Conservation (phyloP, 768 basidiomycete species). For the Pulveroboletus sp. region DNA sequence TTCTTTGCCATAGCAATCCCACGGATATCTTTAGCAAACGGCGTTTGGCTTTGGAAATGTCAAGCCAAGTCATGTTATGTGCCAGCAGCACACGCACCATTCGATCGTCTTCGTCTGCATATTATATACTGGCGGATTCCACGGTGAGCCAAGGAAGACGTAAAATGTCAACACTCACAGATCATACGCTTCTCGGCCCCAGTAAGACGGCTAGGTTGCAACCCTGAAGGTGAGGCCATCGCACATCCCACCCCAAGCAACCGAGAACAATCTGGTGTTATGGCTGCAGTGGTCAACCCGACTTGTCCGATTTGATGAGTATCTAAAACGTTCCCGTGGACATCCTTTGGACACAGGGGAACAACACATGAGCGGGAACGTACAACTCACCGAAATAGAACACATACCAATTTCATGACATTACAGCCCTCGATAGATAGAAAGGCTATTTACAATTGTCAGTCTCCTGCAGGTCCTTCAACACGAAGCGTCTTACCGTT, state of each 20-base stretch:
- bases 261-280: conserved; percentile 42
- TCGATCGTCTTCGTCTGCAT: conserved; percentile 41
- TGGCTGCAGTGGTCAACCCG: conserved; percentile 45
- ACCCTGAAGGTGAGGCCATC: conserved; percentile 36
- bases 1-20: conserved; percentile 45
- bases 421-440: conserved; percentile 48
- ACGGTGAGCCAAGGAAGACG: conserved; percentile 1
- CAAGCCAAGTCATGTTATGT: conserved; percentile 2
- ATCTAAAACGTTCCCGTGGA: conserved; percentile 41
- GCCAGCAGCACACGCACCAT: conserved; percentile 31
- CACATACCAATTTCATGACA: conserved; percentile 41
- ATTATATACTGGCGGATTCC: conserved; percentile 42
- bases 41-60: conserved; percentile 42
- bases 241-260: conserved; percentile 48
- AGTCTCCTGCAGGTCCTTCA: conserved; percentile 4
- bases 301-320: conserved; percentile 42
- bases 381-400: background rate
- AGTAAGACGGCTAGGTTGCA: conserved; percentile 45
- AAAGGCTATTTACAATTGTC: conserved; percentile 35
- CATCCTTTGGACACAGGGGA: conserved; percentile 31
- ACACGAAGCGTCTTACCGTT: conserved; percentile 32
- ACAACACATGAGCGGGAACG: no score
- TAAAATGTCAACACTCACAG: conserved; percentile 30
- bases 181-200: conserved; percentile 51
- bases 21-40: conserved; percentile 51